Evolutionary conservation across 73 alveolate species (phyloP), one percentile per base, ranked within the genome.

Genomic region (Stentor coeruleus): DNA sequence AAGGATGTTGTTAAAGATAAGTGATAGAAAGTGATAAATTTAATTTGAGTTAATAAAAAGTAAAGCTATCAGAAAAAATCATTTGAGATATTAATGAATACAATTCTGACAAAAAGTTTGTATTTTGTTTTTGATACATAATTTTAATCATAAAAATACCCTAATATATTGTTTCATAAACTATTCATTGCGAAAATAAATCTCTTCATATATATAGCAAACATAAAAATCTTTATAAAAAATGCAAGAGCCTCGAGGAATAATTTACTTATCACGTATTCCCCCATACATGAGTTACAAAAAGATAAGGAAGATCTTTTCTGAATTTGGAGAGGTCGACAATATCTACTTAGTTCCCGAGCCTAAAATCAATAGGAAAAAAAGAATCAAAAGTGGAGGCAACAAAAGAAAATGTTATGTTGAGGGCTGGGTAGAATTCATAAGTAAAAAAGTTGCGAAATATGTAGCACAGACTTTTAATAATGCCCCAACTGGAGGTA

Each of bases 401-500:
- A 91, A 92, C 58, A 88, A 77, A 59, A 77, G 88, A 58, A 73
- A 80, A 35, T 77, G 85, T 58, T 96, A 95, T 86, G 90, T 89
- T 74, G 99, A 96, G 77, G 99, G 99, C 6, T 96, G 99, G 99
- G 93, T 96, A 49, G 99, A 97, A 85, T 97, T 96, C 83, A 82
- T 86, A 33, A 92, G 90, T 84, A 95, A 96, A 91, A 89, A 85
- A 81, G 90, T 83, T 77, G 99, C 99, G 40, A 97, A 97, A 87
- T 74, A 84, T 83, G 95, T 92, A 6, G 99, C 98, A 15, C 73
- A 87, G 49, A 88, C 95, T 14, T 89, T 97, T 81, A 97, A 97
- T 90, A 95, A 97, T 31, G 89, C 91, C 20, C 85, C 91, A 15
- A 92, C 97, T 26, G 98, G 99, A 37, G 98, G 98, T 14, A 49